These are phyloP conservation scores for Penicillium frequentans DNA, from an alignment of 2,329 filamentous ascomycete species.

Conservation along the genomic window DNA sequence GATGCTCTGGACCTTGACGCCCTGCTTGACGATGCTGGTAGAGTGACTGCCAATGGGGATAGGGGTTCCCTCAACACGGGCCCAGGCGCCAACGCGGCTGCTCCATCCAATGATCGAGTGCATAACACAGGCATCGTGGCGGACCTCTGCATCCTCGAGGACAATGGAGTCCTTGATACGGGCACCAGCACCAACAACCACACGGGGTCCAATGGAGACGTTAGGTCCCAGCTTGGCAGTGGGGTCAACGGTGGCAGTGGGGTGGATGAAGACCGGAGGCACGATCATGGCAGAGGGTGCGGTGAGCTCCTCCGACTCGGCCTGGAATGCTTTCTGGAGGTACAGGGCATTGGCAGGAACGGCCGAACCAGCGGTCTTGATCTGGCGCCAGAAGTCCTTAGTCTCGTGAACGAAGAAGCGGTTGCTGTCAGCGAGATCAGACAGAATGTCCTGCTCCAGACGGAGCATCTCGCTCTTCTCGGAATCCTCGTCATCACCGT, in stretches of 20 bases:
- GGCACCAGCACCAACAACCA: conserved; percentile 77
- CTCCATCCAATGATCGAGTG: conserved; percentile 98
- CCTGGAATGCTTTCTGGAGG: conserved; percentile 89
- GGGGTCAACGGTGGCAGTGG: conserved; percentile 83
- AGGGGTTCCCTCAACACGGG: conserved; percentile 91
- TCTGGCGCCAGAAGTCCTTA: conserved; percentile 99
- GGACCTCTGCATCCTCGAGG: conserved; percentile 90
- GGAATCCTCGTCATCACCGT: conserved; percentile 66
- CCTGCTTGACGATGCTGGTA: conserved; percentile 95
- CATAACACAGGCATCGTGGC: conserved; percentile 92
- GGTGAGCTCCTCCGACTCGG: conserved; percentile 76
- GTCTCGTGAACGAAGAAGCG: conserved; percentile 98
- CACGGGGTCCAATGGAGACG: conserved; percentile 92
- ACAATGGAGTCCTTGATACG: conserved; percentile 96
- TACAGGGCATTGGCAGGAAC: conserved; percentile 97
- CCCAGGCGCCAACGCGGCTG: conserved; percentile 96
- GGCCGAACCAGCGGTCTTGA: conserved; percentile 97
- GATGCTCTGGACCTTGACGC: conserved; percentile 97
- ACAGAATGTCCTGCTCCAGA: conserved; percentile 94
- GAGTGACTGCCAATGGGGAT: conserved; percentile 84
- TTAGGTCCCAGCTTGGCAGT: conserved; percentile 96
- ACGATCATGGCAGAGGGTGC: conserved; percentile 83
- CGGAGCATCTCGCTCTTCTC: conserved; percentile 84
- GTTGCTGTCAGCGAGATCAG: conserved; percentile 93
- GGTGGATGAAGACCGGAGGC: conserved; percentile 92